Percentiles rank a stretch among this genome's conserved stretches.
phyloP scores from a whole-genome alignment of 1,284 basidiomycete genomes.

The Vanrija sp. region DNA sequence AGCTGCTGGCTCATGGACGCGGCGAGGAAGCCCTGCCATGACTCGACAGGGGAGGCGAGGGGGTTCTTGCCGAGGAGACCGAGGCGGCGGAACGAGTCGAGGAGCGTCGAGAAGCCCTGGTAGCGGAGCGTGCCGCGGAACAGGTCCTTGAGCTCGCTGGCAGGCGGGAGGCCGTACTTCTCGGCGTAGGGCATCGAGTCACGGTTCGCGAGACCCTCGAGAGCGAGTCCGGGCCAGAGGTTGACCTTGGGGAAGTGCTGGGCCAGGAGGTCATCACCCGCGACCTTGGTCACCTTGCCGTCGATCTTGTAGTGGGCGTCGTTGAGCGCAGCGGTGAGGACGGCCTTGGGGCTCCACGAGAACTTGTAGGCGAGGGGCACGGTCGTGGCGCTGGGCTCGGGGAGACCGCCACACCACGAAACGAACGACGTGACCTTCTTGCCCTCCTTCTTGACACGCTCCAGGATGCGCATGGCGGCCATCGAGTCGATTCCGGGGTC shows the following conservation, averaged over 20 bases:
- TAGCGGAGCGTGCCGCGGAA: conserved; percentile 88
- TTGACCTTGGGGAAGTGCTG: conserved; percentile 63
- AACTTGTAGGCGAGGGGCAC: conserved; percentile 87
- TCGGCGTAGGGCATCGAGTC: conserved; percentile 74
- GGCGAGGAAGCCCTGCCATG: conserved; percentile 29
- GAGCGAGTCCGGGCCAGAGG: conserved; percentile 61
- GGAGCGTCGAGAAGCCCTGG: conserved; percentile 73
- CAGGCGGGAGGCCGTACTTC: conserved; percentile 62
- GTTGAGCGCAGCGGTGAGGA: conserved; percentile 77
- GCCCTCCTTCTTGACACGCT: conserved; percentile 57
- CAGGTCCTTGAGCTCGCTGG: conserved; percentile 60
- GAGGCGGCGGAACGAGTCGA: conserved; percentile 68
- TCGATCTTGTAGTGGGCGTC: conserved; percentile 66
- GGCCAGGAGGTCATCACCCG: conserved; percentile 58
- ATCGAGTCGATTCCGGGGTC: conserved; percentile 93
- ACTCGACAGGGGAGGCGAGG: conserved; percentile 28
- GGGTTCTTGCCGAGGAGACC: conserved; percentile 62
- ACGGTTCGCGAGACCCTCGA: conserved; percentile 87
- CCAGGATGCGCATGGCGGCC: conserved; percentile 74
- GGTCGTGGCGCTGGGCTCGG: conserved; percentile 65
- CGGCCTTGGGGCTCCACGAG: conserved; percentile 88
- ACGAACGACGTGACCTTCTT: conserved; percentile 72
- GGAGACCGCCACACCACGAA: conserved; percentile 91
- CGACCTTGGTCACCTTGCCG: conserved; percentile 58
- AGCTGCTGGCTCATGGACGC: conserved; percentile 8